Evolutionary conservation across 768 basidiomycete genomes (phyloP), one percentile per base, ranked within the genome.

Genomic region (Pleurotus tuoliensis): DNA sequence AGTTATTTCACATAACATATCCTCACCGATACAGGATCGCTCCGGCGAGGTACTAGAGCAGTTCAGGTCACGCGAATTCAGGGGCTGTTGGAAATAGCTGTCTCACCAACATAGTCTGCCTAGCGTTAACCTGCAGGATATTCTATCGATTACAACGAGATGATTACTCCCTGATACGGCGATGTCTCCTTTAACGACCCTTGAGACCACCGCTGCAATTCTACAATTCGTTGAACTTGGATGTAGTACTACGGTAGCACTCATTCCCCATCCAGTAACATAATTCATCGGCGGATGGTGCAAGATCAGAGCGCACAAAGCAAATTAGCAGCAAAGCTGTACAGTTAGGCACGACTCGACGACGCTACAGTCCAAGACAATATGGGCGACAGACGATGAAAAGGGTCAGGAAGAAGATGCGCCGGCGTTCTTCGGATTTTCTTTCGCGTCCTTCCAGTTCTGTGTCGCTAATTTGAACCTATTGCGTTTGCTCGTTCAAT

Each of bases 371-470:
- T 25, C 24, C 55, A 44, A 45, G 47, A 38, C 47, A 51, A 34
- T 49, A 30, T 52, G 18, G 43, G 44, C 11, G 30, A 34, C 30
- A 34, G 30, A 34, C 30, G 11, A 8, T 34, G 8, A 2, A 34
- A 34, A 34, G 30, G 8, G 30, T 34, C 30, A 34, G 30, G 30
- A 44, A 45, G 43, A 45, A 24, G 45, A n/a, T 47, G 47, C 48
- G 24, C 68, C 64, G 30, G 69, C 64, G 63, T 71, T 71, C 67
- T 79, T 82, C 0, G 82, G 81, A 63, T 88, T 87, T 68, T 87
- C 85, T 64, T 83, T 84, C 49, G 86, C 78, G 61, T 76, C 82
- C 71, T 88, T 89, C 89, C 89, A 92, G 73, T 90, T 90, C 46
- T 82, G 61, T 1, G 89, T 86, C 15, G 89, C 89, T 51, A 78